These are phyloP conservation scores for Boeremia lycopersici DNA, from an alignment of 2,329 filamentous ascomycete genomes.

Conservation along the genomic window DNA sequence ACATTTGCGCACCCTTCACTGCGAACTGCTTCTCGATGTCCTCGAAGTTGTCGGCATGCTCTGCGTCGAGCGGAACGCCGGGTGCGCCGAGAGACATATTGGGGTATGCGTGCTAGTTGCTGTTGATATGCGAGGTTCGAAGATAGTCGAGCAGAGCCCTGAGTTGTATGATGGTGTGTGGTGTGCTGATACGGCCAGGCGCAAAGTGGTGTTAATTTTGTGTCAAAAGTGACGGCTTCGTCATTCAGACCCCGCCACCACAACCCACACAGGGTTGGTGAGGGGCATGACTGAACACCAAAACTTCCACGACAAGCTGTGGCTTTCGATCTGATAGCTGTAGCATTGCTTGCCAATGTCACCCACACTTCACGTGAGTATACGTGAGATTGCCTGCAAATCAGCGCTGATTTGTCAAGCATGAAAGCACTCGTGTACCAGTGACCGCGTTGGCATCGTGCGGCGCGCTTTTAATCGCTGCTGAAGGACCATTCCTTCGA, in stretches of 20 bases:
- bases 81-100: slow-evolving; percentile 45
- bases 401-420: slow-evolving; percentile 32
- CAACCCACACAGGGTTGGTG: slow-evolving; percentile 15
- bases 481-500: slow-evolving; percentile 51
- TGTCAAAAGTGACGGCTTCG: slow-evolving; percentile 22
- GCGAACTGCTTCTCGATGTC: slow-evolving; percentile 99
- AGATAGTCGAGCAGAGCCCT: neutral
- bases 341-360: slow-evolving; percentile 39
- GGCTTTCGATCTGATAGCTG: slow-evolving; percentile 6
- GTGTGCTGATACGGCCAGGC: slow-evolving; percentile 5
- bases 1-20: slow-evolving; percentile 74
- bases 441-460: slow-evolving; percentile 54
- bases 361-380: slow-evolving; percentile 40
- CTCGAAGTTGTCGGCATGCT: slow-evolving; percentile 72
- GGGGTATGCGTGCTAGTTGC: neutral
- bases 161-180: neutral
- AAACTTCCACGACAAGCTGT: slow-evolving; percentile 30
- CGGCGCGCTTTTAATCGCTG: slow-evolving; percentile 47
- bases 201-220: slow-evolving; percentile 30
- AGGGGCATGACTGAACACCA: slow-evolving; percentile 46
- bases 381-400: neutral
- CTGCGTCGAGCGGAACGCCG: slow-evolving; percentile 48
- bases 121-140: neutral
- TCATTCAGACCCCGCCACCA: slow-evolving; percentile 34
- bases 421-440: slow-evolving; percentile 50